phyloP scores from a whole-genome alignment of 306 rosid genomes.

The Trifolium repens region DNA sequence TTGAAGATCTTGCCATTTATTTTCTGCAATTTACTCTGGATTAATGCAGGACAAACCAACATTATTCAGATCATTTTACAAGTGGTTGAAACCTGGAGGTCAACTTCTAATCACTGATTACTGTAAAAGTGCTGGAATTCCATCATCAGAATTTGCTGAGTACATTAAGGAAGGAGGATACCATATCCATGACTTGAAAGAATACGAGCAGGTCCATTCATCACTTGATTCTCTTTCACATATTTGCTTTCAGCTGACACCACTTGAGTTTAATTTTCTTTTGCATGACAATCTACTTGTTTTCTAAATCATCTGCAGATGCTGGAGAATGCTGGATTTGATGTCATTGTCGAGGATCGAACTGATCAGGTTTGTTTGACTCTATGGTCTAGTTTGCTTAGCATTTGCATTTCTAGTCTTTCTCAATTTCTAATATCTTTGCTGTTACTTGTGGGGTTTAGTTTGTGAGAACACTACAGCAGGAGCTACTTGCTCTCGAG shows the following conservation, averaged over 20 bases:
- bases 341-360: conserved; percentile 75
- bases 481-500: conserved; percentile 71
- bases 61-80: conserved; percentile 70
- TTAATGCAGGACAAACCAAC: conserved; percentile 76
- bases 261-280: conserved; percentile 6
- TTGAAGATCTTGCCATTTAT: conserved; percentile 1
- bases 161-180: conserved; percentile 88
- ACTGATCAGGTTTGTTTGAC: conserved; percentile 69
- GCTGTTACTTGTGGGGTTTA: conserved; percentile 41
- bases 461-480: conserved; percentile 69
- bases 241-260: conserved; percentile 29
- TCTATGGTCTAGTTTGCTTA: background rate
- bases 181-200: conserved; percentile 66
- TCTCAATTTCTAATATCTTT: background rate
- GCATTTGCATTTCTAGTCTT: conserved; percentile 7
- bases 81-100: conserved; percentile 97
- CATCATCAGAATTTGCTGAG: conserved; percentile 63
- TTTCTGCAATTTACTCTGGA: conserved; percentile 31
- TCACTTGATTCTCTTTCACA: conserved; percentile 25
- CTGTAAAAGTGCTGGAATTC: conserved; percentile 73
- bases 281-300: conserved; percentile 23
- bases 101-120: conserved; percentile 87
- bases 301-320: conserved; percentile 59
- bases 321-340: conserved; percentile 88
- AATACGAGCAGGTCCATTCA: conserved; percentile 67